phyloP scores from a whole-genome alignment of 2,329 filamentous ascomycete genomes.

The Paracoccidioides brasiliensis region DNA sequence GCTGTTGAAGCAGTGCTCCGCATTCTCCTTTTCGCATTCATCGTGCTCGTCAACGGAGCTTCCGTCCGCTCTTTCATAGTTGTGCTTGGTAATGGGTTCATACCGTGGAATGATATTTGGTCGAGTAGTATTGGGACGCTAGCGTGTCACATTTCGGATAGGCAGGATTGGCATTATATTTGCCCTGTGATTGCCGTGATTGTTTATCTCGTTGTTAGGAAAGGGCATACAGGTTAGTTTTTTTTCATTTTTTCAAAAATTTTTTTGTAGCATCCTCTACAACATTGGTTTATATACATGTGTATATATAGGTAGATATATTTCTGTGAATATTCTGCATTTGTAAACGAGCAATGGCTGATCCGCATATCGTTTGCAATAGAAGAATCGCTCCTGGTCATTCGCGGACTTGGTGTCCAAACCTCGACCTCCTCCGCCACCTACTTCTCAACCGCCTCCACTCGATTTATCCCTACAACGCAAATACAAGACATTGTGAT shows the following conservation, averaged over 20 bases:
- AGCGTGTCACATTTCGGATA: slow-evolving; percentile 25
- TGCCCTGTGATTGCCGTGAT: slow-evolving; percentile 26
- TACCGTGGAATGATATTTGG: slow-evolving; percentile 23
- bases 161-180: slow-evolving; percentile 32
- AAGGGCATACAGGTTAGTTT: slow-evolving; percentile 39
- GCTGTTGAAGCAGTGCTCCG: slow-evolving; percentile 34
- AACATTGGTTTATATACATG: too few relatives aligned
- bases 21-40: slow-evolving; percentile 29
- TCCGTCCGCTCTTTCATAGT: slow-evolving; percentile 21
- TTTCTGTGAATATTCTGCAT: slow-evolving; percentile 29
- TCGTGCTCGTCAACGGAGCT: slow-evolving; percentile 25
- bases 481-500: slow-evolving; percentile 89
- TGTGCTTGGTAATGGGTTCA: slow-evolving; percentile 14
- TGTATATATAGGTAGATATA: neutral
- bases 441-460: slow-evolving; percentile 50
- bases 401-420: slow-evolving; percentile 82
- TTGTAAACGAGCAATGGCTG: slow-evolving; percentile 36
- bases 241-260: neutral
- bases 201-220: slow-evolving; percentile 34
- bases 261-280: neutral
- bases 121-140: slow-evolving; percentile 20
- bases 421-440: slow-evolving; percentile 59
- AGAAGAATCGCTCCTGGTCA: slow-evolving; percentile 76
- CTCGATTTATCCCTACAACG: slow-evolving; percentile 77
- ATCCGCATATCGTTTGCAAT: slow-evolving; percentile 12